Percentiles rank a stretch among this genome's conserved stretches.
These are phyloP conservation scores for Macadamia integrifolia DNA, from an alignment of 164 flowering plant genomes.

Conservation along the genomic window DNA sequence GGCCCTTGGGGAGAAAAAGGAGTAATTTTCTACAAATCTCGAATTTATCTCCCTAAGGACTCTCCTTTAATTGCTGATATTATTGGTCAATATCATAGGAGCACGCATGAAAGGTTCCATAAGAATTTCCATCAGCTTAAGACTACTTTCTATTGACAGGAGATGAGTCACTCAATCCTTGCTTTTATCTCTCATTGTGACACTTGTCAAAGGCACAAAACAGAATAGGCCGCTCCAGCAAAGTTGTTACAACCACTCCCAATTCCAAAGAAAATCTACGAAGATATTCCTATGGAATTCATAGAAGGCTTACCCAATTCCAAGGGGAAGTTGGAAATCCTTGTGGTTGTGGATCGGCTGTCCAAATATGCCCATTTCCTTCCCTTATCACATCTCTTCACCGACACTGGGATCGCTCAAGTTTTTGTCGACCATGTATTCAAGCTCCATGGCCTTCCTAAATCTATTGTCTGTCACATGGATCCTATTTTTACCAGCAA, in stretches of 20 bases:
- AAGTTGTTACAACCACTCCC: slow-evolving; percentile 14
- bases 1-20: not conserved
- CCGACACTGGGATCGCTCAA: not conserved
- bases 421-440: not conserved
- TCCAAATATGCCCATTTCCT: slow-evolving; percentile 26
- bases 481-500: slow-evolving; percentile 1
- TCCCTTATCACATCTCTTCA: slow-evolving; percentile 8
- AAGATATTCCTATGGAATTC: slow-evolving; percentile 21
- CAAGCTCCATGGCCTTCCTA: slow-evolving; percentile 16
- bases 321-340: slow-evolving; percentile 2
- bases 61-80: not conserved
- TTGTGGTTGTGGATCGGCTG: slow-evolving; percentile 22
- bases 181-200: not conserved
- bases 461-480: slow-evolving; percentile 6
- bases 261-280: slow-evolving; percentile 8
- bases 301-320: slow-evolving; percentile 16
- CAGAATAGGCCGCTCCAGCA: fast-evolving
- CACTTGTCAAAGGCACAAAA: slow-evolving; percentile 4
- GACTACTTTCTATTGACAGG: not conserved
- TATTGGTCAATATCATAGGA: not conserved
- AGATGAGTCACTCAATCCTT: not conserved
- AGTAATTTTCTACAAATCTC: not conserved
- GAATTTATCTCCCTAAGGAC: not conserved
- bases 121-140: not conserved
- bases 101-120: not conserved